Base-by-base conservation (phyloP, 1,284 basidiomycete species). In the Fistulina hepatica region DNA sequence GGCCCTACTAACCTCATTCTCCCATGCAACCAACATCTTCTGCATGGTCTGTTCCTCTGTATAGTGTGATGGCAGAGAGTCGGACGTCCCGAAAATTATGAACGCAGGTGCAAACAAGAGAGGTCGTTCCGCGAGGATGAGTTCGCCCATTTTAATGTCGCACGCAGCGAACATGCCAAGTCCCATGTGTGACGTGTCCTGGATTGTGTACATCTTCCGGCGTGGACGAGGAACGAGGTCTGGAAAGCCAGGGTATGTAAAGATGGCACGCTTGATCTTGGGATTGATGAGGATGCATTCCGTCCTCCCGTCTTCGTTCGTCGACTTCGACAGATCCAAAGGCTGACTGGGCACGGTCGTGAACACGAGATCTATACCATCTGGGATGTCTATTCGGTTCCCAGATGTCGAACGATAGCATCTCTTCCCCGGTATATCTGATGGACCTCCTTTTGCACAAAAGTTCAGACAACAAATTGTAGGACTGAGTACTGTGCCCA, bases 51-150 rank as follows among this genome's bases (percentile, higher is more conserved):
- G 26, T 21, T 38, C n/a, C 19, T 11, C 15, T 4, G 36, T 39
- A 10, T 42, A n/a, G n/a, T 20, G 13, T 8, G 11, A 13, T 3
- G 28, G 28, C 3, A 31, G 9, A 31, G n/a, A 17, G 20, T n/a
- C 20, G 3, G 28, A 19, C 19, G 16, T 12, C 6, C 11, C 15
- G 12, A 13, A 19, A 3, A 31, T 5, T 19, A 4, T 9, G 28
- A 5, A 31, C 10, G 25, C 12, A n/a, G n/a, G n/a, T 12, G 25
- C 25, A 15, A 27, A 15, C 15, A 27, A 15, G 12, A 27, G 25
- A 5, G 47, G 45, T 15, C 45, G 45, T 36, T 49, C 48, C 28
- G 36, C 34, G 9, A 46, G 15, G 21, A 49, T 39, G 2, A 49
- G 34, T 5, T 46, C 41, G 32, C 42, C 42, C 10, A 21, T 19